A percentile compares a stretch with the other conserved stretches of the same genome.
Evolutionary conservation across 129 eudicot species (phyloP).

Genomic region (Flaveria bidentis): DNA sequence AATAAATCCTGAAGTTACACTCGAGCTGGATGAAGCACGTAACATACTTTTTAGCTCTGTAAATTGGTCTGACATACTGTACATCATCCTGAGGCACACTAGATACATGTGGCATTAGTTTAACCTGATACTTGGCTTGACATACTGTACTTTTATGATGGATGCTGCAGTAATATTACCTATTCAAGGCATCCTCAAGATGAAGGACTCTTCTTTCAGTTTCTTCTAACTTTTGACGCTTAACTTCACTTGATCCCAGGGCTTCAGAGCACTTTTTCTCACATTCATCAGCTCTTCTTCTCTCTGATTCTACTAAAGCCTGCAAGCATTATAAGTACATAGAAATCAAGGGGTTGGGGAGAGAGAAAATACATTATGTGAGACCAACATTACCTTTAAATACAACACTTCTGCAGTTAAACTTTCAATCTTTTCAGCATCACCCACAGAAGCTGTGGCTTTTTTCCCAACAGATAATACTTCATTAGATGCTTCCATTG

Average conservation of each 20-base stretch:
- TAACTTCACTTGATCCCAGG: slow-evolving; percentile 64
- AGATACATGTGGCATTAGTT: slow-evolving; percentile 68
- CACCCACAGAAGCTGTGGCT: slow-evolving; percentile 62
- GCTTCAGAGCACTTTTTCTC: slow-evolving; percentile 67
- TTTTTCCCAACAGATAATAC: slow-evolving; percentile 52
- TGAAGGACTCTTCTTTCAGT: slow-evolving; percentile 76
- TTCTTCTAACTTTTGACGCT: slow-evolving; percentile 73
- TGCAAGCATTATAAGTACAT: slow-evolving; percentile 31
- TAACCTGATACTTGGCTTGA: slow-evolving; percentile 19
- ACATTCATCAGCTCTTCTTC: slow-evolving; percentile 72
- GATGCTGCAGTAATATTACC: slow-evolving; percentile 48
- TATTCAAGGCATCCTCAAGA: slow-evolving; percentile 79
- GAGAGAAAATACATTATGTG: neutral
- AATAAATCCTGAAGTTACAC: slow-evolving; percentile 61
- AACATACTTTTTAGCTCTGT: slow-evolving; percentile 83
- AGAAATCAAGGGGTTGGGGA: neutral
- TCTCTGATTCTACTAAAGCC: slow-evolving; percentile 66
- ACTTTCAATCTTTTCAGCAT: slow-evolving; percentile 67
- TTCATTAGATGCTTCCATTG: slow-evolving; percentile 64
- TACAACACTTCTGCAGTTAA: slow-evolving; percentile 59
- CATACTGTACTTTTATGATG: neutral
- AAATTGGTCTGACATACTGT: slow-evolving; percentile 91
- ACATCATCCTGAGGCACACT: slow-evolving; percentile 99
- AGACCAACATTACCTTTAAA: slow-evolving; percentile 58
- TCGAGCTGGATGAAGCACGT: slow-evolving; percentile 56